phyloP scores from a whole-genome alignment of 2,329 filamentous ascomycete genomes.

The Colletotrichum horii region DNA sequence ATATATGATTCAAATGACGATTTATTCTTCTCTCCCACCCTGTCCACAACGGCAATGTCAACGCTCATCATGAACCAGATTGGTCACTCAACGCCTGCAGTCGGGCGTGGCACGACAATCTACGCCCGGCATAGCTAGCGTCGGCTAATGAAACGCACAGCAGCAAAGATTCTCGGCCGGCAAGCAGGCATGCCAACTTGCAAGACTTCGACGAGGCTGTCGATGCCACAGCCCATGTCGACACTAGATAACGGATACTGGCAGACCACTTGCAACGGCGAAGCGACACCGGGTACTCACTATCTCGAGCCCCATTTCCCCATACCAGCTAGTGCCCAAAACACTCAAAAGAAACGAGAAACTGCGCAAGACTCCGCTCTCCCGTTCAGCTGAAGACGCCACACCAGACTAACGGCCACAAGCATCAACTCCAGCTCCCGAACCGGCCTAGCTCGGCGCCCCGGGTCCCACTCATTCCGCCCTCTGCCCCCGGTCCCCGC shows the following conservation, averaged over 20 bases:
- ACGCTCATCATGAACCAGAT: not conserved
- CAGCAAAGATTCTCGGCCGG: not conserved
- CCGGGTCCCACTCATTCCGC: constrained; percentile 7
- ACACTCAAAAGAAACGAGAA: not conserved
- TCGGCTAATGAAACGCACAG: not conserved
- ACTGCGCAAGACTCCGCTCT: not conserved
- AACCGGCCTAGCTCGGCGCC: constrained; percentile 14
- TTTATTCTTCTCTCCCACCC: not conserved
- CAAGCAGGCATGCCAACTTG: not conserved
- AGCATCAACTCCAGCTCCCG: not conserved
- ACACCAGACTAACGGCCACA: constrained; percentile 1
- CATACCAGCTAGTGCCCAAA: not conserved
- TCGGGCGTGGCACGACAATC: not conserved
- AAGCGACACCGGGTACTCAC: not conserved
- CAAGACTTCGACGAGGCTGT: not conserved
- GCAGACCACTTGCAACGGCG: not conserved
- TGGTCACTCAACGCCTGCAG: not conserved
- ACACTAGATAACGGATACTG: not conserved
- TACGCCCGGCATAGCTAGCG: not conserved
- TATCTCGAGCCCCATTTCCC: not conserved
- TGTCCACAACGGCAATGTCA: not conserved
- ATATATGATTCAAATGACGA: not conserved
- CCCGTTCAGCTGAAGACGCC: constrained; percentile 13
- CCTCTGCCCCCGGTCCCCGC: constrained; percentile 6
- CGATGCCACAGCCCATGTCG: not conserved